Conservation (phyloP, 1,139 yeast species). For the Diutina ranongensis region DNA sequence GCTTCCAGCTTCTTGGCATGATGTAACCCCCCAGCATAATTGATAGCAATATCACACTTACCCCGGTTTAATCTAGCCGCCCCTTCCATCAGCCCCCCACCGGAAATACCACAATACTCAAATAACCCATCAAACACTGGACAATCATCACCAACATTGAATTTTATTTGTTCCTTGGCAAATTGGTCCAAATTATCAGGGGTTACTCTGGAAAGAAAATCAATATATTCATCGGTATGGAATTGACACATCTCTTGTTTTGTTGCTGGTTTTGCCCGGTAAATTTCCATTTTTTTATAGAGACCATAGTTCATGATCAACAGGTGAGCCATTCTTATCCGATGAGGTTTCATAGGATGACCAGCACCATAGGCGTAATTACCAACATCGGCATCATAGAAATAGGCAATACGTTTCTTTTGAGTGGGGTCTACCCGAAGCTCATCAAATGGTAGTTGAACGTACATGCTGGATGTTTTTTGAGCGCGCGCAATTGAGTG, state of each 20-base stretch:
- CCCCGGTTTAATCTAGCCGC: slow-evolving; percentile 89
- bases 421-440: slow-evolving; percentile 28
- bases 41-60: slow-evolving; percentile 90
- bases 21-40: slow-evolving; percentile 95
- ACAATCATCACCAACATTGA: slow-evolving; percentile 90
- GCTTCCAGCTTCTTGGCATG: slow-evolving; percentile 96
- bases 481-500: neutral
- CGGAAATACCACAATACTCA: slow-evolving; percentile 88
- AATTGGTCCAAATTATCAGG: slow-evolving; percentile 91
- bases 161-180: slow-evolving; percentile 85
- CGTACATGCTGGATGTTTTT: slow-evolving; percentile 18
- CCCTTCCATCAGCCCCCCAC: slow-evolving; percentile 97
- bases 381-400: slow-evolving; percentile 73
- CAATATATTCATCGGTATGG: slow-evolving; percentile 95
- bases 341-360: slow-evolving; percentile 97
- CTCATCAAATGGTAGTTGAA: slow-evolving; percentile 36
- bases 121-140: slow-evolving; percentile 74
- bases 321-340: slow-evolving; percentile 98
- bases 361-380: slow-evolving; percentile 98
- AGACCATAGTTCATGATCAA: slow-evolving; percentile 94
- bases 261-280: slow-evolving; percentile 95
- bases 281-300: slow-evolving; percentile 94
- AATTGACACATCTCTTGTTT: slow-evolving; percentile 98
- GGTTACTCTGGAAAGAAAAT: slow-evolving; percentile 82
- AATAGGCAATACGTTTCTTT: slow-evolving; percentile 35